These are phyloP conservation scores for Solanum tarijense DNA, from an alignment of 257 asterid species.

Conservation along the genomic window DNA sequence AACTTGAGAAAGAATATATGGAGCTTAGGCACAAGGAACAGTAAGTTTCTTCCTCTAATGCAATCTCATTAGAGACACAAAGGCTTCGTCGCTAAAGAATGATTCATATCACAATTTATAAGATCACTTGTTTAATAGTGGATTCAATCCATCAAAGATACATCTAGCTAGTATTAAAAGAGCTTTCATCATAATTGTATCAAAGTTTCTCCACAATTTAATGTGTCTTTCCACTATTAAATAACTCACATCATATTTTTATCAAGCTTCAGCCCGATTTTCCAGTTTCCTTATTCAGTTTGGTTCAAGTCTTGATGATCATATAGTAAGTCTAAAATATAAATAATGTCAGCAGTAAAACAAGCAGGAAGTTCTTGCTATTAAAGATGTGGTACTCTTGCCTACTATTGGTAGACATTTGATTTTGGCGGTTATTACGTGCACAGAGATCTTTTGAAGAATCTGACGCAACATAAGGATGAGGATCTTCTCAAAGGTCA, in stretches of 20 bases:
- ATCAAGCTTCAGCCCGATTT: background rate
- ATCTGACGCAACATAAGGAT: conserved; percentile 60
- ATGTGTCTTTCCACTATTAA: background rate
- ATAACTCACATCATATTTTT: background rate
- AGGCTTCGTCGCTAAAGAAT: background rate
- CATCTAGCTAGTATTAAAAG: background rate
- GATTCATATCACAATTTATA: background rate
- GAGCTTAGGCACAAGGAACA: conserved; percentile 59
- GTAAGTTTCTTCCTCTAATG: conserved; percentile 25
- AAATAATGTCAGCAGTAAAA: background rate
- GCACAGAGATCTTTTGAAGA: conserved; percentile 61
- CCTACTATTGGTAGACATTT: background rate
- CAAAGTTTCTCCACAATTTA: background rate
- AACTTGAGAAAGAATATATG: conserved; percentile 62
- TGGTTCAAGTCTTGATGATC: background rate
- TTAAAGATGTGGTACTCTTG: background rate
- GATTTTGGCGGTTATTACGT: background rate
- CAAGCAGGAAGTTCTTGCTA: background rate
- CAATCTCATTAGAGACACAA: background rate
- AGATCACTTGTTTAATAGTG: background rate
- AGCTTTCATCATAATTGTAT: background rate
- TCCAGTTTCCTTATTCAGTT: background rate
- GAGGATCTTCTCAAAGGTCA: conserved; percentile 76
- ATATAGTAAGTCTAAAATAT: background rate
- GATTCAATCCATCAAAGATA: background rate